phyloP scores from a whole-genome alignment of 2,329 filamentous ascomycete genomes.

The Ceratocystis eucalypticola region DNA sequence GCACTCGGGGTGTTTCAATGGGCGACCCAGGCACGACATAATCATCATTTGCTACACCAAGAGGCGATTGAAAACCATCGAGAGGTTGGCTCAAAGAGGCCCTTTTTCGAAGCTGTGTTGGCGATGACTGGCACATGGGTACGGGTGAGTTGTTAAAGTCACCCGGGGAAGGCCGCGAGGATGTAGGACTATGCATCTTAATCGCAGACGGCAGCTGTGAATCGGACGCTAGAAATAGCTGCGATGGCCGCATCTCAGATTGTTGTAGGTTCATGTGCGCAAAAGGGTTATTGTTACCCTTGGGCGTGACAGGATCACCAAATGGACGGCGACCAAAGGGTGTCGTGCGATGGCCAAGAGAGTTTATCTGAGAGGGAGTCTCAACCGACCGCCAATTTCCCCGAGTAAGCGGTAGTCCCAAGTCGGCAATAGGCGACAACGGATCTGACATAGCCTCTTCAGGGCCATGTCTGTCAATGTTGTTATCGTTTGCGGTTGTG shows the following conservation, averaged over 20 bases:
- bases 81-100: not conserved
- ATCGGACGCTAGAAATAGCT: constrained; percentile 39
- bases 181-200: constrained; percentile 41
- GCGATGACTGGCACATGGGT: constrained; percentile 28
- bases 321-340: constrained; percentile 24
- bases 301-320: constrained; percentile 36
- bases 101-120: not conserved
- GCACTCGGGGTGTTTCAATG: not conserved
- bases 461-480: constrained; percentile 27
- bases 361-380: constrained; percentile 26
- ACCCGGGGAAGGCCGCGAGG: constrained; percentile 42
- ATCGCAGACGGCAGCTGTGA: constrained; percentile 40
- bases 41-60: not conserved
- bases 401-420: constrained; percentile 29
- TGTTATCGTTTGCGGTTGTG: constrained; percentile 31
- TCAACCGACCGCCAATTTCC: constrained; percentile 28
- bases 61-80: not conserved
- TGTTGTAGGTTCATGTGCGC: constrained; percentile 7
- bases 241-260: constrained; percentile 26
- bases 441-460: constrained; percentile 29
- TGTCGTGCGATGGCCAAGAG: constrained; percentile 23
- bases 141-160: constrained; percentile 35
- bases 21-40: constrained; percentile 9
- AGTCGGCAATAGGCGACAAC: constrained; percentile 24
- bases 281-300: constrained; percentile 37